Evolutionary conservation across 73 alveolate species (phyloP), one percentile per base, ranked within the genome.

Genomic region (Paramecium caudatum): DNA sequence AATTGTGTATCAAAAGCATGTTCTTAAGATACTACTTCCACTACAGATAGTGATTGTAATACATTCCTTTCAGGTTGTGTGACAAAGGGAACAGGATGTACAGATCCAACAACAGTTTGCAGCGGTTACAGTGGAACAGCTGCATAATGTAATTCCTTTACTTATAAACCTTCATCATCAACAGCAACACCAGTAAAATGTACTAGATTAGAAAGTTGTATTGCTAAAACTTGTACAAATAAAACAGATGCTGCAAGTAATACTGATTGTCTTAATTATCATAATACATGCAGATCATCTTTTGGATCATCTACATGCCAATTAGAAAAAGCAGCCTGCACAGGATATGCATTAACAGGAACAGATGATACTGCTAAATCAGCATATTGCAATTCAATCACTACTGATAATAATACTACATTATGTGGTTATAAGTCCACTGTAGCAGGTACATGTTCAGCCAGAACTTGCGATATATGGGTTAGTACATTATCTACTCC

Each of bases 391-490:
- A 55, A 55, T 55, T 2, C 25, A 21, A 23, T 55, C 2, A 55
- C 80, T 3, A 55, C 80, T 27, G n/a, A n/a, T n/a, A 10, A 7
- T 27, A 3, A 17, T 27, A 43, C 27, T 2, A 12, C 45, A 19
- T 23, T 7, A 9, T 55, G 80, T 55, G 8, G 46, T 23, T 55
- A 55, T 55, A 21, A 1, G 23, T 10, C 80, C 23, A 23, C 23
- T 9, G 45, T 6, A 0, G 12, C 46, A 23, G 80, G 80, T 9
- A 55, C 46, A 23, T 55, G 80, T 23, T 17, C 45, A 23, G 80
- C 80, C 2, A 55, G 80, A 55, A 43, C 80, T 10, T 55, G 80
- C 46, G 30, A 55, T 55, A 16, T 55, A 23, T 55, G 80, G 80
- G 80, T 55, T 10, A 55, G 80, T 55, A 23, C 80, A 23, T 55